Percentiles rank a stretch among this genome's conserved stretches.
Evolutionary conservation across 2,329 filamentous ascomycete genomes (phyloP).

Genomic region (Colletotrichum filicis): DNA sequence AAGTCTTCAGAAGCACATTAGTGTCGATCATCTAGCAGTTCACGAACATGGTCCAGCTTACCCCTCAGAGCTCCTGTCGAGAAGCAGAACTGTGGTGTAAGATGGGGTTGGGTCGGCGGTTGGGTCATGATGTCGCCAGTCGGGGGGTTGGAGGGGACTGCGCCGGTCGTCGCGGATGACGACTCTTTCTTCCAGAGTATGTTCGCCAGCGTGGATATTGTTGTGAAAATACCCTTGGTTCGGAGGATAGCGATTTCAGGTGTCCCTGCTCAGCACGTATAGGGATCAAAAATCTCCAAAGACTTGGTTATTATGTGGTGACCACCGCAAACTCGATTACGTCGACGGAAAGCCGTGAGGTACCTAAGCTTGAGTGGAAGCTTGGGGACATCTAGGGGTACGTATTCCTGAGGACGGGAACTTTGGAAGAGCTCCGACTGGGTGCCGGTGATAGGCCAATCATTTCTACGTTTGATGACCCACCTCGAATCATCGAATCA

Average conservation of each 20-base stretch:
- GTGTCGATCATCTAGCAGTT: not conserved
- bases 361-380: not conserved
- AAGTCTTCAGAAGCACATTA: slow-evolving; percentile 73
- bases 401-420: not conserved
- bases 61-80: slow-evolving; percentile 76
- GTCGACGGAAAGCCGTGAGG: not conserved
- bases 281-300: not conserved
- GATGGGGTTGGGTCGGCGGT: slow-evolving; percentile 56
- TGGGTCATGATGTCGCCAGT: slow-evolving; percentile 57
- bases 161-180: slow-evolving; percentile 52
- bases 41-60: slow-evolving; percentile 46
- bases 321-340: slow-evolving; percentile 1
- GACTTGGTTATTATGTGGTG: not conserved
- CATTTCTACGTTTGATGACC: too few species aligned
- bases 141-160: slow-evolving; percentile 42
- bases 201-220: slow-evolving; percentile 56
- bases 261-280: too few species aligned
- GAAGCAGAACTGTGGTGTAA: slow-evolving; percentile 84
- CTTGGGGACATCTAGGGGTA: not conserved
- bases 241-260: not conserved
- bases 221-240: not conserved
- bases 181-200: slow-evolving; percentile 58
- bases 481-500: not conserved
- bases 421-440: not conserved
- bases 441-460: not conserved